Evolutionary conservation across 768 basidiomycete species (phyloP), one percentile per base, ranked within the genome.

Genomic region (Mycena olivaceomarginata): DNA sequence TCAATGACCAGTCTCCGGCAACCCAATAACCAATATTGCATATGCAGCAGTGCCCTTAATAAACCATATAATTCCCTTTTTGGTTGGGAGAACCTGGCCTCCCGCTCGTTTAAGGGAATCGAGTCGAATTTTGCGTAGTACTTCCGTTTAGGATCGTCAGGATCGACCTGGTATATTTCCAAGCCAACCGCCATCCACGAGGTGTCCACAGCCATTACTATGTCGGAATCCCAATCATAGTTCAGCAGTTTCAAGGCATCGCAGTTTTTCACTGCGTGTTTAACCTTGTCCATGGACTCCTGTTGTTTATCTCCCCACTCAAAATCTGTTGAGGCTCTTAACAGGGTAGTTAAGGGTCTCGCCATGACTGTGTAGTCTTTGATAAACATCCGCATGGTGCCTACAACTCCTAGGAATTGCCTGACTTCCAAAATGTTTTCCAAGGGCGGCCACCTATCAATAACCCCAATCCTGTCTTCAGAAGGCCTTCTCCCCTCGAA

Each of bases 91-190:
- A 51, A 51, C 48, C 48, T 18, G 1, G 48, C 13, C 76, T 88
- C 85, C 0, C 83, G 43, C 0, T 84, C 83, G 40, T 87, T 87
- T n/a, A 89, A 80, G 0, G 84, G 77, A 0, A 90, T 86, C 0
- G 86, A 89, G 0, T 85, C 81, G 57, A 89, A 91, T 0, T 81
- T 76, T 0, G 82, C 80, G 37, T 82, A 87, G 15, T 81, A 80
- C 0, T 78, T 75, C 18, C 77, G 75, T 1, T 81, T 80, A 0
- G 79, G 80, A 37, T 84, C 80, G 0, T 77, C 40, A 0, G 68
- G 43, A 31, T 84, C 82, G 12, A 71, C 39, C 74, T 90, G 89
- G n/a, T 81, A 87, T 0, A 90, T 79, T 40, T 86, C 82, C 41
- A 82, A 88, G 0, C 88, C 87, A 0, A 89, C 83, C n/a, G 84